phyloP scores from a whole-genome alignment of 345 rosid genomes.

The Schrenkiella parvula region DNA sequence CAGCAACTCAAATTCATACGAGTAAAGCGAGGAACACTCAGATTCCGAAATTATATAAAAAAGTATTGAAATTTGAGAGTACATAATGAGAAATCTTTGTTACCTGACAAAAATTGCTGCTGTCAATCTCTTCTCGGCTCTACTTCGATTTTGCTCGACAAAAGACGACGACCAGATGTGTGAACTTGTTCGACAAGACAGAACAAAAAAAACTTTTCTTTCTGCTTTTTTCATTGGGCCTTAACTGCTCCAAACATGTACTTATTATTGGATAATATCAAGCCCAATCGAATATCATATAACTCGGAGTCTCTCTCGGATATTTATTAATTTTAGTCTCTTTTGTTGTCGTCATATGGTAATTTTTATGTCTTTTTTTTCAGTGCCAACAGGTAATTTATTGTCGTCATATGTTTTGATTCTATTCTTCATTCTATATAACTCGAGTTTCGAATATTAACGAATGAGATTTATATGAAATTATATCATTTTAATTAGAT shows the following conservation, averaged over 20 bases:
- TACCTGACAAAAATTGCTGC: background rate
- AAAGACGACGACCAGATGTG: background rate
- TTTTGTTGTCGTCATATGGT: too few relatives aligned
- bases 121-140: background rate
- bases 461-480: too few relatives aligned
- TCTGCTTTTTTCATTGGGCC: background rate
- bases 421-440: too few relatives aligned
- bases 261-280: background rate
- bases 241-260: background rate
- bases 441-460: too few relatives aligned
- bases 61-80: background rate
- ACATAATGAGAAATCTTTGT: background rate
- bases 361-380: too few relatives aligned
- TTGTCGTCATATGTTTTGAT: too few relatives aligned
- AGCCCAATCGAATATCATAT: background rate
- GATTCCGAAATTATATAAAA: background rate
- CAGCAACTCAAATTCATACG: background rate
- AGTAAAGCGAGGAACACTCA: background rate
- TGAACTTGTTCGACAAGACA: slow-evolving; percentile 33
- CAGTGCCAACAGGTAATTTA: too few relatives aligned
- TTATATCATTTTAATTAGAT: too few relatives aligned
- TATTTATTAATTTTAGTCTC: background rate
- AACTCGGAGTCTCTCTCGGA: background rate
- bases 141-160: slow-evolving; percentile 1
- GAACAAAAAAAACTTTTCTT: background rate